Conservation (phyloP, 176 grass and related monocot genomes). For the Alopecurus myosuroides region DNA sequence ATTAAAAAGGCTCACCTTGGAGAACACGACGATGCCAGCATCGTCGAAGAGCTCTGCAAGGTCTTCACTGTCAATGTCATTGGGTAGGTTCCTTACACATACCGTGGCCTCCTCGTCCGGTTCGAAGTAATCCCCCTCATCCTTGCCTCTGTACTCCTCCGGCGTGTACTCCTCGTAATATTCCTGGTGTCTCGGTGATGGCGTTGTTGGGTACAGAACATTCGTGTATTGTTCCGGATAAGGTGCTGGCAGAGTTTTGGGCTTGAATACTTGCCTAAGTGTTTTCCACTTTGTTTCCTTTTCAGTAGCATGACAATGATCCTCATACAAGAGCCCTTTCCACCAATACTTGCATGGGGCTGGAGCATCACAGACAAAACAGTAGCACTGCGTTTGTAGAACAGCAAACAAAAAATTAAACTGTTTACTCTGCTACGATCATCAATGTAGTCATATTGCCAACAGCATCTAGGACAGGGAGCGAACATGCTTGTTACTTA, state of each 20-base stretch:
- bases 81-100: too few species aligned
- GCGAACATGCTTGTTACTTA: constrained; percentile 11
- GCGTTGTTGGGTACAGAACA: constrained; percentile 1
- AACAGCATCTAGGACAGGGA: not conserved
- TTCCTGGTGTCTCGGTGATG: not conserved
- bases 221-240: constrained; percentile 9
- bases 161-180: too few species aligned
- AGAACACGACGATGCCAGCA: too few species aligned
- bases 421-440: not conserved
- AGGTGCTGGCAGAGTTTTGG: constrained; percentile 25
- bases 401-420: not conserved
- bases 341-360: constrained; percentile 88
- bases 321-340: constrained; percentile 8
- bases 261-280: constrained; percentile 49
- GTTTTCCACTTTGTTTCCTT: constrained; percentile 58
- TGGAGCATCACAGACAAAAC: constrained; percentile 77
- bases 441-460: not conserved
- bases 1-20: too few species aligned
- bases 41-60: too few species aligned
- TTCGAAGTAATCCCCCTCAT: too few species aligned
- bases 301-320: constrained; percentile 86
- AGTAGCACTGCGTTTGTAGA: constrained; percentile 86
- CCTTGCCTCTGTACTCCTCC: too few species aligned
- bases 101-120: too few species aligned
- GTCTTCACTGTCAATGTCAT: too few species aligned